Conservation (phyloP, 306 rosid species). For the Trifolium subterraneum region DNA sequence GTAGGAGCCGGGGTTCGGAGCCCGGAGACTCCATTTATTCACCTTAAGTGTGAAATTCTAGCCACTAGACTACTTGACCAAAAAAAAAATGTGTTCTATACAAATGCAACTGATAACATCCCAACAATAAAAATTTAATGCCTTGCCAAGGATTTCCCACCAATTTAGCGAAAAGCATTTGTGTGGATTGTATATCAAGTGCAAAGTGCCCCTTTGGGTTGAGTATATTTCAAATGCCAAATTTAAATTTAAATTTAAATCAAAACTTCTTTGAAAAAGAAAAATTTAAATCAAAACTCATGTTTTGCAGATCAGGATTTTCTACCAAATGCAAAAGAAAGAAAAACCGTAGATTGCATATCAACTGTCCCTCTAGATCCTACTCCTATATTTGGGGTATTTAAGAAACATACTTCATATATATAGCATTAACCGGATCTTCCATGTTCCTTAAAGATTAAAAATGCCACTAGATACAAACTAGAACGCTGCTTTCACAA, state of each 20-base stretch:
- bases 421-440: background rate
- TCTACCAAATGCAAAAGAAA: background rate
- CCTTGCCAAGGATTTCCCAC: background rate
- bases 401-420: background rate
- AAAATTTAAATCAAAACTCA: background rate
- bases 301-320: background rate
- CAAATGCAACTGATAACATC: background rate
- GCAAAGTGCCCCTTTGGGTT: background rate
- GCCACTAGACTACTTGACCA: too few relatives aligned
- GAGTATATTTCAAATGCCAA: background rate
- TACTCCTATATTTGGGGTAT: background rate
- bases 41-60: too few relatives aligned
- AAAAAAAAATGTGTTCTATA: background rate
- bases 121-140: background rate
- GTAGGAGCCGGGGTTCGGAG: too few relatives aligned
- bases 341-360: background rate
- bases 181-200: background rate
- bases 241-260: background rate
- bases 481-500: background rate
- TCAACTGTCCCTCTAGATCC: background rate
- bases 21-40: too few relatives aligned
- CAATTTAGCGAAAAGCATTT: background rate
- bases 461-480: background rate
- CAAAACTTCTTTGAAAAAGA: background rate
- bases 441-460: background rate